phyloP scores from a whole-genome alignment of 228 moss, liverwort and hornwort species.

The Sphagnum fallax region DNA sequence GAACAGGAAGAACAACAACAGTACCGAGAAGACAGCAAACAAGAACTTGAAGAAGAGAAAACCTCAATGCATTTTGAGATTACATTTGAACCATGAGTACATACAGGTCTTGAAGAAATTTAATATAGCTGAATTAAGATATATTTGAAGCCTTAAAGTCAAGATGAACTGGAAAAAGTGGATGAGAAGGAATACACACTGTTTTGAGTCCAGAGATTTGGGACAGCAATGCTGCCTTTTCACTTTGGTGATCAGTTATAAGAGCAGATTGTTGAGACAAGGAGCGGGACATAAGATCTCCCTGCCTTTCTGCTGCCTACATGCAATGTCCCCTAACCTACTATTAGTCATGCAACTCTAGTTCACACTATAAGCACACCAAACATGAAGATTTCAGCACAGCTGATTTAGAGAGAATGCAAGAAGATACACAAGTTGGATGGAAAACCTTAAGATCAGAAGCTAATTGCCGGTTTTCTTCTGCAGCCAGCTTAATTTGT shows the following conservation, averaged over 20 bases:
- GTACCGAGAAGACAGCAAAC: no score
- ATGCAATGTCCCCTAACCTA: no score
- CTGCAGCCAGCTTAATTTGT: slow-evolving; percentile 48
- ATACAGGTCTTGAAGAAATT: no score
- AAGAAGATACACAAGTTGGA: not conserved
- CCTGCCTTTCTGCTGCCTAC: slow-evolving; percentile 70
- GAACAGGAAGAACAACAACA: no score
- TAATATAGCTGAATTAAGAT: not conserved
- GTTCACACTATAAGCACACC: not conserved
- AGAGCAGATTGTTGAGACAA: slow-evolving; percentile 75
- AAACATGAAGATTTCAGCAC: no score
- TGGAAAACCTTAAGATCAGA: slow-evolving; percentile 51
- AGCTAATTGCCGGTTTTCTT: slow-evolving; percentile 47
- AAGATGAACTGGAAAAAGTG: not conserved
- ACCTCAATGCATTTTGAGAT: no score
- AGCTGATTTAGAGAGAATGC: no score
- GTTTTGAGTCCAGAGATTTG: slow-evolving; percentile 58
- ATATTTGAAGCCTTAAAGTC: not conserved
- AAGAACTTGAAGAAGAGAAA: no score
- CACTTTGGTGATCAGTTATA: slow-evolving; percentile 64
- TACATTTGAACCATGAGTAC: no score
- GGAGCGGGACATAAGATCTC: slow-evolving; percentile 74
- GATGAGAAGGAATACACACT: slow-evolving; percentile 17
- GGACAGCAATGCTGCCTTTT: slow-evolving; percentile 54
- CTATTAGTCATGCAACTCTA: not conserved